Evolutionary conservation across 306 rosid species (phyloP), one percentile per base, ranked within the genome.

Genomic region (Citrullus amarus): DNA sequence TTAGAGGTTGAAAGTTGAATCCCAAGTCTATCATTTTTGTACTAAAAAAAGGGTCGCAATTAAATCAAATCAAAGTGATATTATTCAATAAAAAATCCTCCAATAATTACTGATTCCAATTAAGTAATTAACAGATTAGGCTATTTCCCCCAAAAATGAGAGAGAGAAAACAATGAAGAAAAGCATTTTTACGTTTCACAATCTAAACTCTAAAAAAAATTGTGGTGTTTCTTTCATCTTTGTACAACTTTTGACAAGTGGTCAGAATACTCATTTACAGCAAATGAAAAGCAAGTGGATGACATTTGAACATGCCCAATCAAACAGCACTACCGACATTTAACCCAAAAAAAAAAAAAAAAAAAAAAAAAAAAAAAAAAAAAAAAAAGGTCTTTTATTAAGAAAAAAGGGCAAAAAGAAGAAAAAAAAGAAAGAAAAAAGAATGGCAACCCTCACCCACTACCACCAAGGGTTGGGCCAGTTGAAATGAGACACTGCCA

Each of bases 231-330:
- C 54, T 44, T 44, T 46, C 50, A 15, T 25, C 38, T 48, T 73
- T 73, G 61, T 73, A 73, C 78, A 73, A 51, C 78, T 73, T 73
- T 30, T 50, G 22, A 32, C 13, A 28, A 73, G 44, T 50, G 78
- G 78, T 73, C 61, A 25, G 61, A 53, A 30, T 25, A 51, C 78
- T 54, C 78, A 73, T 73, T 50, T 73, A 73, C 78, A 73, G 7
- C 41, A 46, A 71, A 71, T 46, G 38, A 70, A 43, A 48, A 6
- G 44, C 77, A 72, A 72, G 20, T 72, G 77, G 78, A 39, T 28
- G 44, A 30, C 77, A 30, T 16, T 30, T 51, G 39, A 51, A 25
- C 56, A 32, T 30, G 14, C 78, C 44, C 30, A 30, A 50, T 73
- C 78, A 51, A 73, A 73, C 78, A 73, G 4, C 78, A 73, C 78